A percentile compares a stretch with the other conserved stretches of the same genome.
Evolutionary conservation across 208 protist genomes (phyloP).

Genomic region (Trypanosoma rangeli): DNA sequence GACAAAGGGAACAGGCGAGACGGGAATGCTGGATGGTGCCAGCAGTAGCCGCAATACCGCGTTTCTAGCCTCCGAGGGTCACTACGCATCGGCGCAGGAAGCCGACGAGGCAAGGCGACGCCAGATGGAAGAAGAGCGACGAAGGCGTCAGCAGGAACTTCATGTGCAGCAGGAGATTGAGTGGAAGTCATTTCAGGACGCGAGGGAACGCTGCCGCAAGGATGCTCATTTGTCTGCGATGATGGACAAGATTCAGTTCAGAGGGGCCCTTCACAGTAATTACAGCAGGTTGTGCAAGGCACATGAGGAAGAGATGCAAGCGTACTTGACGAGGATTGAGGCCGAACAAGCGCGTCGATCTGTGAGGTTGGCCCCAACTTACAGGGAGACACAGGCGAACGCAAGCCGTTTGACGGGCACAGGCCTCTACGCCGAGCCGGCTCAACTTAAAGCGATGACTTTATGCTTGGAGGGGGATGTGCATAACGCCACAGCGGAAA

Average conservation of each 20-base stretch:
- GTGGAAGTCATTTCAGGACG: slow-evolving; percentile 50
- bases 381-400: slow-evolving; percentile 32
- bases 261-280: slow-evolving; percentile 28
- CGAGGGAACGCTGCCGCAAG: slow-evolving; percentile 24
- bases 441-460: slow-evolving; percentile 18
- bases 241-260: slow-evolving; percentile 19
- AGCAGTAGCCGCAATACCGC: slow-evolving; percentile 25
- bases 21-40: background rate
- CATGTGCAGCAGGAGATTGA: slow-evolving; percentile 52
- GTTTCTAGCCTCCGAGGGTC: slow-evolving; percentile 29
- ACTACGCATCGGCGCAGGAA: slow-evolving; percentile 31
- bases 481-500: slow-evolving; percentile 13
- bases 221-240: slow-evolving; percentile 21
- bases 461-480: background rate
- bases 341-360: slow-evolving; percentile 38
- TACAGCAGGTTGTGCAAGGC: slow-evolving; percentile 35
- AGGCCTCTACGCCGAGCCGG: slow-evolving; percentile 38
- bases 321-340: slow-evolving; percentile 21
- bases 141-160: slow-evolving; percentile 28
- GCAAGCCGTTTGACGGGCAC: slow-evolving; percentile 38
- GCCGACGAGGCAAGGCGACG: slow-evolving; percentile 23
- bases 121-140: slow-evolving; percentile 10
- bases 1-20: background rate
- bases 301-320: slow-evolving; percentile 47
- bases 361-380: slow-evolving; percentile 28